A percentile compares a stretch with the other conserved stretches of the same genome.
Evolutionary conservation across 179 eudicot species (phyloP).

Genomic region (Beta corolliflora): DNA sequence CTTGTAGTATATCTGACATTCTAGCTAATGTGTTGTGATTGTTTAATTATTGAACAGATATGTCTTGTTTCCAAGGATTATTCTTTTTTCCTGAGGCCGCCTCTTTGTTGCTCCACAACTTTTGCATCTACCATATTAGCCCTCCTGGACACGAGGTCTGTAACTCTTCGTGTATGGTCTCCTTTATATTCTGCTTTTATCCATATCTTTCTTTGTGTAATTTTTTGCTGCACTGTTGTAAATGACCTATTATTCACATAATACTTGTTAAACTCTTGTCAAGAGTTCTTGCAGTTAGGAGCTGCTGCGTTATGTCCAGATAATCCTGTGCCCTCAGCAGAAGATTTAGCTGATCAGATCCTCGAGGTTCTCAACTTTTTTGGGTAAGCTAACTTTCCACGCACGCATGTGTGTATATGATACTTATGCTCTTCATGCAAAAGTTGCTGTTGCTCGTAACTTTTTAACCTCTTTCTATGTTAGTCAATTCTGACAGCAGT

Average conservation of each 20-base stretch:
- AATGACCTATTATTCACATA: slow-evolving; percentile 45
- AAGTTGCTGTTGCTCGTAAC: neutral
- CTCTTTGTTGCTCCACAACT: slow-evolving; percentile 94
- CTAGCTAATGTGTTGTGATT: neutral
- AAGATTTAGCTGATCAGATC: slow-evolving; percentile 88
- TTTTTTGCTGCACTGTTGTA: neutral
- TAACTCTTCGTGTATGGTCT: slow-evolving; percentile 35
- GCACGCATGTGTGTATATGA: neutral
- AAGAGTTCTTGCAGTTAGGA: slow-evolving; percentile 99
- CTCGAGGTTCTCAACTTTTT: slow-evolving; percentile 81
- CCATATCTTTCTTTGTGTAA: neutral
- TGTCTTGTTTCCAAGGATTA: slow-evolving; percentile 98
- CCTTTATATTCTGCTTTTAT: slow-evolving; percentile 17
- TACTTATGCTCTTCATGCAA: neutral
- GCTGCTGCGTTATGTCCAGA: slow-evolving; percentile 80
- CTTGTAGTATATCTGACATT: neutral
- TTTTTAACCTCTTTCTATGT: neutral
- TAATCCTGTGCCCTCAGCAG: slow-evolving; percentile 74
- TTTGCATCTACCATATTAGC: slow-evolving; percentile 95
- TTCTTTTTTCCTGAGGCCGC: slow-evolving; percentile 99
- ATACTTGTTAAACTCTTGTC: slow-evolving; percentile 53
- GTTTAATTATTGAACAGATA: slow-evolving; percentile 50
- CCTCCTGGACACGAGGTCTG: slow-evolving; percentile 99
- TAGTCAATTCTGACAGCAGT: slow-evolving; percentile 25
- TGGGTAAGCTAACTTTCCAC: slow-evolving; percentile 33